These are phyloP conservation scores for Phialocephala sp. DNA, from an alignment of 2,329 filamentous ascomycete genomes.

Conservation along the genomic window DNA sequence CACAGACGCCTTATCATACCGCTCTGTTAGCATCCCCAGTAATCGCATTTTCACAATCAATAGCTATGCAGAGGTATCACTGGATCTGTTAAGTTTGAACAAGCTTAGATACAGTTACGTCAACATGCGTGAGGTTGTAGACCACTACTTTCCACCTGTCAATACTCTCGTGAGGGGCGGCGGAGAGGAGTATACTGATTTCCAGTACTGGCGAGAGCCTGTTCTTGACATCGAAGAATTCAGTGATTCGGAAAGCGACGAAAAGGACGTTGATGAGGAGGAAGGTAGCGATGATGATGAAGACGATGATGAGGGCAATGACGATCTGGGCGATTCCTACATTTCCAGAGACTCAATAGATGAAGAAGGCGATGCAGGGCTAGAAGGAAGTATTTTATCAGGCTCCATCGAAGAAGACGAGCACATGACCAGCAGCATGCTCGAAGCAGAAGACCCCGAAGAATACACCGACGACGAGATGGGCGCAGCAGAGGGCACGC, in stretches of 20 bases:
- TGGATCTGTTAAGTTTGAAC: slow-evolving; percentile 89
- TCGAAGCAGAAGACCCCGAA: slow-evolving; percentile 44
- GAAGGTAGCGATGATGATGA: slow-evolving; percentile 54
- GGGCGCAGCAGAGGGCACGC: slow-evolving; percentile 2
- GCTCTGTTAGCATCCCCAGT: slow-evolving; percentile 92
- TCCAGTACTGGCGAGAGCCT: slow-evolving; percentile 91
- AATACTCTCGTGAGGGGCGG: slow-evolving; percentile 85
- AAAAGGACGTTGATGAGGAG: slow-evolving; percentile 59
- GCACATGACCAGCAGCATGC: slow-evolving; percentile 31
- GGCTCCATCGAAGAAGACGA: slow-evolving; percentile 38
- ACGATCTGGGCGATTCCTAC: slow-evolving; percentile 61
- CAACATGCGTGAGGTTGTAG: slow-evolving; percentile 94
- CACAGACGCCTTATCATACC: slow-evolving; percentile 94
- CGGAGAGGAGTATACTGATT: slow-evolving; percentile 95
- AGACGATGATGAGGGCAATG: slow-evolving; percentile 55
- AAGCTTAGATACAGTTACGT: slow-evolving; percentile 97
- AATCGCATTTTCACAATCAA: slow-evolving; percentile 99
- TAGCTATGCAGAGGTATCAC: slow-evolving; percentile 91
- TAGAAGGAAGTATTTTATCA: slow-evolving; percentile 38
- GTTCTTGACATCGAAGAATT: slow-evolving; percentile 89
- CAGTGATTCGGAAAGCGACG: slow-evolving; percentile 76
- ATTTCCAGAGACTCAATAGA: slow-evolving; percentile 58
- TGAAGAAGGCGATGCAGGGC: slow-evolving; percentile 47
- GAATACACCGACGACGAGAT: slow-evolving; percentile 41
- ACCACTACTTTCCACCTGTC: slow-evolving; percentile 96